A percentile compares a stretch with the other conserved stretches of the same genome.
These are phyloP conservation scores for Botrytis deweyae DNA, from an alignment of 2,329 filamentous ascomycete species.

Conservation along the genomic window DNA sequence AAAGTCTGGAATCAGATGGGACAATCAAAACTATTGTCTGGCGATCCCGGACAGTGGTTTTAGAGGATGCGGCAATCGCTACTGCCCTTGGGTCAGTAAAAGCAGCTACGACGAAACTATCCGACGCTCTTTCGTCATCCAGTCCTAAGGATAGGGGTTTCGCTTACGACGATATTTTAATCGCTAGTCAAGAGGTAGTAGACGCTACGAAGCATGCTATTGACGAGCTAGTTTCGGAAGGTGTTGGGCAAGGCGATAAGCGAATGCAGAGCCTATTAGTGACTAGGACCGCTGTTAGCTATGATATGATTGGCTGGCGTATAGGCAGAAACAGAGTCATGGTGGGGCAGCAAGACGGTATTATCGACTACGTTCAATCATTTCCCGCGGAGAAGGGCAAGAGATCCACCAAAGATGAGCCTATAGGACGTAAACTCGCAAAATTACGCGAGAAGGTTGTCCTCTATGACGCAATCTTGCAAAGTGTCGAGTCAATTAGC, in stretches of 20 bases:
- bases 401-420: slow-evolving; percentile 56
- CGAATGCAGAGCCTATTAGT: slow-evolving; percentile 92
- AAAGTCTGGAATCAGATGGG: slow-evolving; percentile 51
- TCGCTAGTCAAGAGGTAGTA: slow-evolving; percentile 87
- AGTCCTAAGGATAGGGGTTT: slow-evolving; percentile 69
- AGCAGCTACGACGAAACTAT: slow-evolving; percentile 51
- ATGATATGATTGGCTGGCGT: slow-evolving; percentile 90
- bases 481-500: slow-evolving; percentile 86
- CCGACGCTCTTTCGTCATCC: slow-evolving; percentile 48
- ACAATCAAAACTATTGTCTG: slow-evolving; percentile 77
- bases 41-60: slow-evolving; percentile 79
- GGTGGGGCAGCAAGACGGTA: slow-evolving; percentile 78
- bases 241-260: slow-evolving; percentile 76
- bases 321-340: slow-evolving; percentile 90
- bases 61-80: slow-evolving; percentile 91
- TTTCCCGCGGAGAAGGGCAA: slow-evolving; percentile 54
- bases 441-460: slow-evolving; percentile 83
- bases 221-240: slow-evolving; percentile 82
- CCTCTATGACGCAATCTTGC: slow-evolving; percentile 85
- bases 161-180: slow-evolving; percentile 88
- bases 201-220: slow-evolving; percentile 93
- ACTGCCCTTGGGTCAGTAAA: slow-evolving; percentile 73
- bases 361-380: slow-evolving; percentile 53
- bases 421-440: slow-evolving; percentile 71
- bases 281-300: slow-evolving; percentile 89